Base-by-base conservation (phyloP, 371 early-diverging fungal genomes). In the Amoeboaphelidium protococcarum region DNA sequence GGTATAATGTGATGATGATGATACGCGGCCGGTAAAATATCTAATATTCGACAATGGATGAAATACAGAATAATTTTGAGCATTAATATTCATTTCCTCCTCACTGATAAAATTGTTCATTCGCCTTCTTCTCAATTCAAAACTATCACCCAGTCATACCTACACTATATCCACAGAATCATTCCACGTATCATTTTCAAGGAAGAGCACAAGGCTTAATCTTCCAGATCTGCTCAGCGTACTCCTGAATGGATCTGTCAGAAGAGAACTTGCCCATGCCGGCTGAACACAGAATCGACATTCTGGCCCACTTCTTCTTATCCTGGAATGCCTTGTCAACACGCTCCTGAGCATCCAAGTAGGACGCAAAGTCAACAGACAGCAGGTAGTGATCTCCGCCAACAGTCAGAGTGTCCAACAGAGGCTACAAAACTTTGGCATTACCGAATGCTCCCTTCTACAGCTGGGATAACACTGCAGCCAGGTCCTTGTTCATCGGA, bases 381-480 rank as follows among this genome's bases (percentile, higher is more conserved):
- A 89, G 61, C 43, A 89, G 57, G 54, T 89, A 89, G 51, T 74
- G 79, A 59, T 89, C 90, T 58, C 74, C 73, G 49, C 82, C 80
- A 49, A 68, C 63, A 20, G 76, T 72, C 41, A 87, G 52, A 16
- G 86, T 79, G 50, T 74, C 73, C 47, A 81, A 65, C 43, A 81
- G 55, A 26, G 81, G 73, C 48, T 68, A 63, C 63, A 78, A 80
- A 49, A 74, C 63, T 47, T 69, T 61, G 6, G 73, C 62, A 44
- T 80, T 79, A 51, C 82, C 90, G 59, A 79, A 89, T 13, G 66
- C 64, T 26, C 80, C 81, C 31, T 56, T 56, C 52, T 76, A 68
- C 48, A 89, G 78, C 43, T 65, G 56, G 45, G 76, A 65, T 45
- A 87, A 60, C 2, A 89, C 86, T 0, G 63, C 61, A 49, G 74